A percentile compares a stretch with the other conserved stretches of the same genome.
Evolutionary conservation across 2,329 filamentous ascomycete genomes (phyloP).

Genomic region (Penicillium sp.): DNA sequence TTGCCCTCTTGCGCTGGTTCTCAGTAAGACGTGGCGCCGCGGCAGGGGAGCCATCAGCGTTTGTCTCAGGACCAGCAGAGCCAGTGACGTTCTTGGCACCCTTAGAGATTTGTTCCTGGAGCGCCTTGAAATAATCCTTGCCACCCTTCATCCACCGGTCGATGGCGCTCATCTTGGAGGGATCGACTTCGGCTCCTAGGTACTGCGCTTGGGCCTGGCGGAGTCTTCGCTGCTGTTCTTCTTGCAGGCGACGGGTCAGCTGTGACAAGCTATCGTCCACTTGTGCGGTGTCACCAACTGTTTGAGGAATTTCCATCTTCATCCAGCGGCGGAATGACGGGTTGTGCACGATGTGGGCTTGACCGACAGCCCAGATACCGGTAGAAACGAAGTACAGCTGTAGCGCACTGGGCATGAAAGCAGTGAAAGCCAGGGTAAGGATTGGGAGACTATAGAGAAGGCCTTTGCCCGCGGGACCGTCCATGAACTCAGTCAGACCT

Average conservation of each 20-base stretch:
- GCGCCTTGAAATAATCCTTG: slow-evolving; percentile 28
- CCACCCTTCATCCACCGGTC: slow-evolving; percentile 37
- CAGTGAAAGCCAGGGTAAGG: slow-evolving; percentile 55
- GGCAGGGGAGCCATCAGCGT: slow-evolving; percentile 18
- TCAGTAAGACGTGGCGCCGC: slow-evolving; percentile 27
- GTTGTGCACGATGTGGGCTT: slow-evolving; percentile 48
- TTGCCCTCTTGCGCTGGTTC: slow-evolving; percentile 31
- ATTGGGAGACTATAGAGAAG: slow-evolving; percentile 51
- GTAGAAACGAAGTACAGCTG: slow-evolving; percentile 62
- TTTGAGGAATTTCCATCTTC: slow-evolving; percentile 24
- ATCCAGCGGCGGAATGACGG: slow-evolving; percentile 29
- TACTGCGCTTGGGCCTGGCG: neutral
- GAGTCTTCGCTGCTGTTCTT: neutral
- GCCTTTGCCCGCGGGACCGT: slow-evolving; percentile 30
- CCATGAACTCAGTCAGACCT: slow-evolving; percentile 34
- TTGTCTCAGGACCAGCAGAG: slow-evolving; percentile 18
- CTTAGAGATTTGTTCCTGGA: slow-evolving; percentile 20
- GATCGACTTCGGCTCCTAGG: neutral
- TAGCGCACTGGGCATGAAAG: slow-evolving; percentile 56
- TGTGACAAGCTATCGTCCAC: neutral
- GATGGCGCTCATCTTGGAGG: slow-evolving; percentile 28
- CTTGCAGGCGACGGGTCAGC: neutral
- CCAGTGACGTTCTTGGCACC: slow-evolving; percentile 24
- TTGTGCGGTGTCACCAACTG: neutral
- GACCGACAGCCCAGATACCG: slow-evolving; percentile 39